Evolutionary conservation across 768 basidiomycete genomes (phyloP).

Genomic region (Hysterangium stoloniferum): DNA sequence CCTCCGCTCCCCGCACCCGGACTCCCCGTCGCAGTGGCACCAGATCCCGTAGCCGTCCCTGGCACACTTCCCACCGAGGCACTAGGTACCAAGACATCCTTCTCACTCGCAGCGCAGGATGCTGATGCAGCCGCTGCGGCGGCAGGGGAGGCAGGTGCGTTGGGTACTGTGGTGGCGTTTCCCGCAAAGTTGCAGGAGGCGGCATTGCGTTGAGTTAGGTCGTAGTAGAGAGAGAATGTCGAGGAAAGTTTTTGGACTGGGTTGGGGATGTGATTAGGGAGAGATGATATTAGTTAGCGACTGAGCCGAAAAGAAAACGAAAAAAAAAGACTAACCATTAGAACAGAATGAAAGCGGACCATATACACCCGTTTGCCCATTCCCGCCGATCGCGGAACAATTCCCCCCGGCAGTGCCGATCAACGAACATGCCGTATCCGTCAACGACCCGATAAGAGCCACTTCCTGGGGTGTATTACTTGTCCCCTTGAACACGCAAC

Average conservation of each 20-base stretch:
- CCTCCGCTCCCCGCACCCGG: too few relatives aligned
- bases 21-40: too few relatives aligned
- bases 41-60: too few relatives aligned
- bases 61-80: too few relatives aligned
- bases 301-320: too few relatives aligned
- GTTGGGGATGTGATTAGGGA: neutral
- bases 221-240: constrained; percentile 74
- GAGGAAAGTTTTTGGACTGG: constrained; percentile 74
- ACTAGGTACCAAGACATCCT: too few relatives aligned
- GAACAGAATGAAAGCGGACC: constrained; percentile 73
- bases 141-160: constrained; percentile 40
- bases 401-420: constrained; percentile 52
- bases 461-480: constrained; percentile 48
- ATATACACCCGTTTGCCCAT: constrained; percentile 73
- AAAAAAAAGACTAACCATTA: constrained; percentile 45
- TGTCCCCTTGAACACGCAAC: constrained; percentile 63
- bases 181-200: constrained; percentile 74
- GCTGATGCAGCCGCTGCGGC: constrained; percentile 47
- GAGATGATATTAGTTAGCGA: too few relatives aligned
- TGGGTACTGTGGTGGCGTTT: constrained; percentile 70
- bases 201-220: constrained; percentile 46
- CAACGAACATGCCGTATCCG: constrained; percentile 61
- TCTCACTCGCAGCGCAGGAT: too few relatives aligned
- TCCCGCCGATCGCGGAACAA: constrained; percentile 63
- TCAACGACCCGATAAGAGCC: constrained; percentile 49